Evolutionary conservation across 1,139 yeast species (phyloP), one percentile per base, ranked within the genome.

Genomic region (Sugiyamaella grinbergsii): DNA sequence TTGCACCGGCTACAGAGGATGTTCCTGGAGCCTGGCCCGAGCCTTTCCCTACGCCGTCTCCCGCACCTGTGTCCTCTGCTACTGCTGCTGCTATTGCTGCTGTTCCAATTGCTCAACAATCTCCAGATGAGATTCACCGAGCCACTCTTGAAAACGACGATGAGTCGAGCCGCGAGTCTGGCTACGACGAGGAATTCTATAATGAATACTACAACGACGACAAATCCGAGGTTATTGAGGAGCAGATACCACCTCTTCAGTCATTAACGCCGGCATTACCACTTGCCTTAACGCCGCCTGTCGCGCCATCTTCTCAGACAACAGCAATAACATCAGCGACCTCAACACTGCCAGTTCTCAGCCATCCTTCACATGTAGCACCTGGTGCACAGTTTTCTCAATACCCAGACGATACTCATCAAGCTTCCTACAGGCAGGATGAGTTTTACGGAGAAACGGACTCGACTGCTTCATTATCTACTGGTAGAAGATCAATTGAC

Each of bases 381-480:
- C 4, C 32, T n/a, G 32, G 5, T 29, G 13, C 11, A 29, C 32
- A 15, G 16, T 40, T 15, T 19, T 40, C 34, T 10, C 43, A 24
- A n/a, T 37, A 15, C 11, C 41, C 41, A 24, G 42, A 39, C 24
- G 42, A 39, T 10, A 10, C 19, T n/a, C 42, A 39, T 28, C 29
- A 8, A 16, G 22, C 36, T 32, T 33, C 15, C 11, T 24, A 16
- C 23, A 36, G 28, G 34, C 48, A 52, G 2, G 57, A 53, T 18
- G 59, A 56, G 31, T 52, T 52, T 20, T 56, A 56, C 32, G 55
- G 55, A 10, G 58, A 55, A 28, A 49, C 54, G 3, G 66, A 60
- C 42, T 63, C 67, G 1, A 53, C 63, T 15, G 65, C 65, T 2
- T 62, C 67, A 10, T 50, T 63, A 13, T 63, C 67, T 4, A 62